Conservation (phyloP, 768 basidiomycete species). For the Rhodocollybia butyracea region DNA sequence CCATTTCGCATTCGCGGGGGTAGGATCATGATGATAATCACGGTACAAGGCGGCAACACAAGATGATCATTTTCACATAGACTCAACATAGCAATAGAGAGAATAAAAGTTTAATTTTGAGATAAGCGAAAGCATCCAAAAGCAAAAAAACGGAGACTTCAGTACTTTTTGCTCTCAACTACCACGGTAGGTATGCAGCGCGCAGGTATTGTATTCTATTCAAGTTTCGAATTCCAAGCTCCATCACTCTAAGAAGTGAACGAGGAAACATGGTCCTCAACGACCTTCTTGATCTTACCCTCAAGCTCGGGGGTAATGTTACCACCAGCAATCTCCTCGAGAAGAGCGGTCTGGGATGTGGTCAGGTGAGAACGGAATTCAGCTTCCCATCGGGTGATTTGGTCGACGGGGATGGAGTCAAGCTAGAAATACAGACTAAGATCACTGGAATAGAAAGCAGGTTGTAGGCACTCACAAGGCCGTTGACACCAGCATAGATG, state of each 20-base stretch:
- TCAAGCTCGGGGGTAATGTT: conserved; percentile 88
- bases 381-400: conserved; percentile 91
- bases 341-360: conserved; percentile 67
- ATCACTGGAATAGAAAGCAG: background rate
- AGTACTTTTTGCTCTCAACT: background rate
- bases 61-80: too few relatives aligned
- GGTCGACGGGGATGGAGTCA: conserved; percentile 91
- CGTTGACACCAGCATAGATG: conserved; percentile 99
- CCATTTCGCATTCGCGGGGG: background rate
- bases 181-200: too few relatives aligned
- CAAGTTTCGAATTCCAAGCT: too few relatives aligned
- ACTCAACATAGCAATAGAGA: background rate
- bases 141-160: background rate
- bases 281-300: conserved; percentile 91
- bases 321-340: conserved; percentile 82
- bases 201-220: too few relatives aligned
- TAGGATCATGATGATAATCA: too few relatives aligned
- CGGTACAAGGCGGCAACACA: too few relatives aligned
- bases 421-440: conserved; percentile 45
- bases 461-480: conserved; percentile 62
- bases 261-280: conserved; percentile 82
- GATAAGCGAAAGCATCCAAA: background rate
- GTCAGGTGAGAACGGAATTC: conserved; percentile 89
- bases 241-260: conserved; percentile 61
- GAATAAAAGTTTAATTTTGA: background rate